These are phyloP conservation scores for Ogataea paradorogensis DNA, from an alignment of 805 yeast genomes.

Conservation along the genomic window DNA sequence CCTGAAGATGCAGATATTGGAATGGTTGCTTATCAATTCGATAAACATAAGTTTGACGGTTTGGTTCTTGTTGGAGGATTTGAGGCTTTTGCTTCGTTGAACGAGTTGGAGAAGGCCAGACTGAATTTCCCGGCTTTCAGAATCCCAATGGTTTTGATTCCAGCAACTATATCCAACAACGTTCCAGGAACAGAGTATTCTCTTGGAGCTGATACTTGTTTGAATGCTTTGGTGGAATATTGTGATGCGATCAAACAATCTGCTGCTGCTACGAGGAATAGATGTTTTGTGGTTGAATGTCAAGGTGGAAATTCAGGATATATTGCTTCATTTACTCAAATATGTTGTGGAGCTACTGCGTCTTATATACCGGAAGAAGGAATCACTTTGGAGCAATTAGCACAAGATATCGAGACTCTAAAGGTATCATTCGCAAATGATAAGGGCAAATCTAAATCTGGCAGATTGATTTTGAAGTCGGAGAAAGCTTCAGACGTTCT, in stretches of 20 bases:
- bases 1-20: constrained; percentile 69
- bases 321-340: constrained; percentile 65
- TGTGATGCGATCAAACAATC: constrained; percentile 88
- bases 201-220: constrained; percentile 92
- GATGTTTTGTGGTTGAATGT: constrained; percentile 78
- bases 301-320: constrained; percentile 87
- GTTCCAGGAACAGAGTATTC: constrained; percentile 99
- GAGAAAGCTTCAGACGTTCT: constrained; percentile 68
- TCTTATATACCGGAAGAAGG: constrained; percentile 77
- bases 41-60: constrained; percentile 67
- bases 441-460: constrained; percentile 63
- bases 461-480: constrained; percentile 66
- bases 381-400: constrained; percentile 55
- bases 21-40: constrained; percentile 66
- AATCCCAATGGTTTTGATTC: constrained; percentile 75
- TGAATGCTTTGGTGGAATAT: constrained; percentile 84
- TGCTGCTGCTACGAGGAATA: constrained; percentile 73
- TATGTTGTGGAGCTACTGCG: constrained; percentile 71
- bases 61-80: constrained; percentile 77
- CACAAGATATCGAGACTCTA: constrained; percentile 62
- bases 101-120: constrained; percentile 62
- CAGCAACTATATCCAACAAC: constrained; percentile 84
- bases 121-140: constrained; percentile 64
- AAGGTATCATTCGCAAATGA: constrained; percentile 58
- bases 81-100: constrained; percentile 71